Evolutionary conservation across 2,329 filamentous ascomycete genomes (phyloP), one percentile per base, ranked within the genome.

Genomic region (Talaromyces sp.): DNA sequence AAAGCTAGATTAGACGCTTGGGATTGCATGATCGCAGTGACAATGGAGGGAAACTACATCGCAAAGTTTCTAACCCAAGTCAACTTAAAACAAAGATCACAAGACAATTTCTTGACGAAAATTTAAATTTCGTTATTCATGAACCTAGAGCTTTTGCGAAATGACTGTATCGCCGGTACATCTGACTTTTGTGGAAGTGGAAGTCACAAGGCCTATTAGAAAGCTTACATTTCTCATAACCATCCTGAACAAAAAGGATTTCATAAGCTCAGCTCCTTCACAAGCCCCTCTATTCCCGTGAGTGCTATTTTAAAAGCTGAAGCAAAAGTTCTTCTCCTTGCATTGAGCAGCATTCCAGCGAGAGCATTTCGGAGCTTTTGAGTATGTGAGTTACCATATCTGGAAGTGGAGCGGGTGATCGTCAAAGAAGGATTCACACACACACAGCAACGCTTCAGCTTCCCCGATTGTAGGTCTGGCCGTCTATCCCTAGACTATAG

Each of bases 291-390:
- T n/a, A n/a, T 39, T 39, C 22, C 44, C 49, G 29, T 24, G 10
- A 39, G 43, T 37, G 17, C 17, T 16, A 9, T 41, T 30, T 46
- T 50, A 46, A 39, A 40, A 47, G 36, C 10, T n/a, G 17, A 8
- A 37, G 42, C 20, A 46, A 42, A 39, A 16, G 49, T 20, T 27
- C 11, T 17, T 47, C 54, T 57, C 58, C 56, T 61, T 61, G 49
- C 58, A 33, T 52, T 39, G 41, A 14, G 22, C 20, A 20, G 47
- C 58, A 61, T 61, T 61, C 58, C 56, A 50, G 30, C 17, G 5
- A 27, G 35, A 44, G 41, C 57, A 57, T 50, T 49, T 51, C 58
- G 56, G 58, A 61, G 51, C 33, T 57, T 61, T 52, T 55, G 56
- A 29, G 56, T 61, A 61, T 61, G 58, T 53, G 53, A 44, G 40